Evolutionary conservation across 768 basidiomycete genomes (phyloP), one percentile per base, ranked within the genome.

Genomic region (Gyrodon lividus): DNA sequence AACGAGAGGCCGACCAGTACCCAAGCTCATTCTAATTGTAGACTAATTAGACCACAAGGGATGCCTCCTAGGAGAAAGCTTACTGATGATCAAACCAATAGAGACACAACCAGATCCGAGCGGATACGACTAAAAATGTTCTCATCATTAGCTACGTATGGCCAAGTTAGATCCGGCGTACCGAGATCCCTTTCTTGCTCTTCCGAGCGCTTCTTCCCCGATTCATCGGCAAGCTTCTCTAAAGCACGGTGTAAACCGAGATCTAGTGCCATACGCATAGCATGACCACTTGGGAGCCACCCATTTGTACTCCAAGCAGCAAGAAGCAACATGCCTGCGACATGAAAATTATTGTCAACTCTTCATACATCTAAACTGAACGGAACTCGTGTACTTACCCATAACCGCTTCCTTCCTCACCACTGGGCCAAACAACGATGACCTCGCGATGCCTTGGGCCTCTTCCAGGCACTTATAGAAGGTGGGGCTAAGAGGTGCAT

Each of bases 11-110:
- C 93, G 82, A 43, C 93, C 94, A 6, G 90, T 95, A 4, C 92
- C 92, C 52, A 97, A 74, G 67, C 90, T 92, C 85, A 94, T 89
- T 68, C 90, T 92, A 51, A 52, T 43, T 16, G 17, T 41, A 42
- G 43, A 55, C 42, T 43, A 30, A 53, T 66, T 43, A 69, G 48
- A n/a, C 17, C 14, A 35, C 22, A 23, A 19, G 4, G 40, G 5
- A 43, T 35, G 16, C 13, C 16, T 6, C 6, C 6, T 0, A n/a
- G 17, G 55, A 51, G 30, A 48, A 28, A 48, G 75, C 87, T 55
- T 61, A 92, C 91, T 94, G 89, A 72, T 94, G 93, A 73, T 96
- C 94, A 62, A 96, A 92, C 90, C 92, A 92, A 67, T 95, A 96
- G 38, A 96, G 78, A 65, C 92, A 94, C 52, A 95, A 75, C 93